Evolutionary conservation across 1,284 basidiomycete species (phyloP), one percentile per base, ranked within the genome.

Genomic region (Tetrapyrgos nigripes): DNA sequence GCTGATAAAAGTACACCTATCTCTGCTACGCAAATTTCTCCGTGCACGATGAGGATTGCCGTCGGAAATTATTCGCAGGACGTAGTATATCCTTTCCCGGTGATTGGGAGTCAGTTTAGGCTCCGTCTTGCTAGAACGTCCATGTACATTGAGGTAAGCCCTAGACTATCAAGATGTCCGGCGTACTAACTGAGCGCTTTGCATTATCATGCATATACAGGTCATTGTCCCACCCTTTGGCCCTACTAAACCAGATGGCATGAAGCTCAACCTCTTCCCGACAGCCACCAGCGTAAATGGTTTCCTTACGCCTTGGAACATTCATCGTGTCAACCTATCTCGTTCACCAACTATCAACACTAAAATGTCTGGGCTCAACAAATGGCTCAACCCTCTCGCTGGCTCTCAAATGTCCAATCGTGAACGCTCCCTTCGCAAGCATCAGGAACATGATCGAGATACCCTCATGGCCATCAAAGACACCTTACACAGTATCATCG

Each of bases 21-120:
- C 1, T 29, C 24, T 5, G n/a, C 14, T 2, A 46, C 14, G 19
- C 79, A 79, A 59, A 33, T 68, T 3, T 76, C 76, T 0, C 67
- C 77, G 2, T 76, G 72, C 57, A 62, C 65, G 1, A 66, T 80
- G 58, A 52, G 62, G 21, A 57, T 80, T 9, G 53, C 57, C 0
- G 29, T 80, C n/a, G 71, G 66, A 1, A 53, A 55, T 3, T 57
- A 55, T 28, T 43, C n/a, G 0, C 73, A 77, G 50, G 58, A 66
- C 31, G 78, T 10, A 31, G 27, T 62, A n/a, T 78, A 68, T 59
- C 75, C 77, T 10, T 70, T 73, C 48, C 74, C 76, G 5, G 62
- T 79, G 6, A 57, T 66, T 2, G 75, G 70, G 10, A 66, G 64
- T 8, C 61, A 69, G 35, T 35, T 63, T 50, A 67, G 59, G 40